phyloP scores from a whole-genome alignment of 768 basidiomycete species.

The Auricularia sp. region DNA sequence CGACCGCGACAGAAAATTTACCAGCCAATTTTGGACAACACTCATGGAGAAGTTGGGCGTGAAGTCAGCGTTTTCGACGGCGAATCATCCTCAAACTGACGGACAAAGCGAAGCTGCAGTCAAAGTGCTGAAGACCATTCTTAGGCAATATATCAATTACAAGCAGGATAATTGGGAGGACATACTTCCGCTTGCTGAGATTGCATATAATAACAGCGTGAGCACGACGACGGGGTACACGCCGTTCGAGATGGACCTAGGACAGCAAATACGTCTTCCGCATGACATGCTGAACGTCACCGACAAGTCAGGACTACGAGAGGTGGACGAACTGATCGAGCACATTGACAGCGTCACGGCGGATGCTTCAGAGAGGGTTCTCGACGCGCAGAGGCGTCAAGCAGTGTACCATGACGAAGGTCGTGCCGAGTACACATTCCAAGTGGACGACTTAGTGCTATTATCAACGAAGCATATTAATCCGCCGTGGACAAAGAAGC shows the following conservation, averaged over 20 bases:
- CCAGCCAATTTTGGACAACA: conserved; percentile 1
- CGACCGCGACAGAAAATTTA: not conserved
- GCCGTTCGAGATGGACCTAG: conserved; percentile 23
- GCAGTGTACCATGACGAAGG: too few species aligned
- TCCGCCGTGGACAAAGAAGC: too few species aligned
- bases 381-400: too few species aligned
- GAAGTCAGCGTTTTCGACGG: not conserved
- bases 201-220: conserved; percentile 23
- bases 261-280: not conserved
- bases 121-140: conserved; percentile 30
- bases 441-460: too few species aligned
- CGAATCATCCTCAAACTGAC: not conserved
- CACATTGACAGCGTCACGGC: too few species aligned
- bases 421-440: too few species aligned
- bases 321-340: too few species aligned
- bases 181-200: conserved; percentile 23
- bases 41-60: not conserved
- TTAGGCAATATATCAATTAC: conserved; percentile 24
- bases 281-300: too few species aligned
- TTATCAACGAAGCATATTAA: too few species aligned
- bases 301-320: too few species aligned
- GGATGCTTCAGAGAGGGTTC: too few species aligned
- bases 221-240: conserved; percentile 19
- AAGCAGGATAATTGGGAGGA: conserved; percentile 26
- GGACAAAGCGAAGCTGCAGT: not conserved